Evolutionary conservation across 108 stramenopile species (phyloP).

Genomic region (Fragilaria radians): DNA sequence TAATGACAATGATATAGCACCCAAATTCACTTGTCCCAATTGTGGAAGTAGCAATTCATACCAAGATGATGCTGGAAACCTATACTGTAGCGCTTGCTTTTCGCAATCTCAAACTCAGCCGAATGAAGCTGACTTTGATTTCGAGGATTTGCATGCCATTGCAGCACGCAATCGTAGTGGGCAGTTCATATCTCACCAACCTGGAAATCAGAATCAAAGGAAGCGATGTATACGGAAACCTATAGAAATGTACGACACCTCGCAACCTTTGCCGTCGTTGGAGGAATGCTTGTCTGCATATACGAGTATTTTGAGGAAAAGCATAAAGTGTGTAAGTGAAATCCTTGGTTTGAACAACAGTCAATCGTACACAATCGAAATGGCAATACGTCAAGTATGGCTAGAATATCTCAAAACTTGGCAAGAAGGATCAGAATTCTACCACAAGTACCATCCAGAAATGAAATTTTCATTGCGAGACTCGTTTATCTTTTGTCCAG

Average conservation of each 20-base stretch:
- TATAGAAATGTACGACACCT: slow-evolving; percentile 33
- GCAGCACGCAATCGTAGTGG: slow-evolving; percentile 21
- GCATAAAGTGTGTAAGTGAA: slow-evolving; percentile 25
- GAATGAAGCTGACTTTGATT: slow-evolving; percentile 41
- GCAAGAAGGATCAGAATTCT: slow-evolving; percentile 43
- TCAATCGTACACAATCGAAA: neutral
- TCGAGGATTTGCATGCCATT: slow-evolving; percentile 39
- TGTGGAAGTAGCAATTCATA: slow-evolving; percentile 61
- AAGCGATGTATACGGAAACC: slow-evolving; percentile 9
- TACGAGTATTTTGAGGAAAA: slow-evolving; percentile 35
- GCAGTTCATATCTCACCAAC: slow-evolving; percentile 6
- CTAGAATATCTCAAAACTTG: slow-evolving; percentile 47
- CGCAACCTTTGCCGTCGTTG: slow-evolving; percentile 31
- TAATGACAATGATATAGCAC: too few relatives aligned
- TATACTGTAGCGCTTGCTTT: slow-evolving; percentile 57
- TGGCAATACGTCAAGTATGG: slow-evolving; percentile 36
- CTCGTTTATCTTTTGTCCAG: slow-evolving; percentile 28
- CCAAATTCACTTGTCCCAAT: slow-evolving; percentile 47
- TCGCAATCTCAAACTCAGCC: slow-evolving; percentile 50
- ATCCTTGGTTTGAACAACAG: slow-evolving; percentile 12
- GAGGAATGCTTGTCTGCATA: slow-evolving; percentile 47
- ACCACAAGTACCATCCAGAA: slow-evolving; percentile 48
- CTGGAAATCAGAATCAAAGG: neutral
- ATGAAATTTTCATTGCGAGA: slow-evolving; percentile 69
- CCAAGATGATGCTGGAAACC: slow-evolving; percentile 43